These are phyloP conservation scores for Aureobasidium lini DNA, from an alignment of 2,329 filamentous ascomycete species.

Conservation along the genomic window DNA sequence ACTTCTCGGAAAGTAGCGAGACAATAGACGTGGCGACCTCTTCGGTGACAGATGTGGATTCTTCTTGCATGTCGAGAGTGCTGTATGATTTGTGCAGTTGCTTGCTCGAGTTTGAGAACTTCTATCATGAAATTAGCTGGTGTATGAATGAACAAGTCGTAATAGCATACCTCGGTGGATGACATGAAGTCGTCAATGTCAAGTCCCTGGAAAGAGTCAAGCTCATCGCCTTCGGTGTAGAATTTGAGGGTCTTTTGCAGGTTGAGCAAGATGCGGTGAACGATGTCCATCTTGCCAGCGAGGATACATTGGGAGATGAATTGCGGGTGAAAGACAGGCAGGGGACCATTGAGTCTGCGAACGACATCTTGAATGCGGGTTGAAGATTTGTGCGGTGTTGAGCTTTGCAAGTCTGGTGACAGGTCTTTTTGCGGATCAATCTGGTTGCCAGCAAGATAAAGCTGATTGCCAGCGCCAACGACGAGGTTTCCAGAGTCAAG, in stretches of 20 bases:
- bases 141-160: neutral
- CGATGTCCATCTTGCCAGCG: conserved; percentile 64
- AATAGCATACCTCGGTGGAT: conserved; percentile 36
- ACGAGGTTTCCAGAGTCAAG: conserved; percentile 76
- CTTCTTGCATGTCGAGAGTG: conserved; percentile 41
- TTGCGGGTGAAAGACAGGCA: conserved; percentile 88
- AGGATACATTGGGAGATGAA: conserved; percentile 82
- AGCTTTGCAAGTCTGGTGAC: conserved; percentile 47
- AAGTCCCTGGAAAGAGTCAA: conserved; percentile 69
- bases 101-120: neutral
- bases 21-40: conserved; percentile 62
- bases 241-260: conserved; percentile 75
- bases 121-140: conserved; percentile 18
- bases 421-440: conserved; percentile 58
- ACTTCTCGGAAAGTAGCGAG: conserved; percentile 65
- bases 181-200: conserved; percentile 43
- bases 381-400: conserved; percentile 41
- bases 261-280: conserved; percentile 64
- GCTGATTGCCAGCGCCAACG: conserved; percentile 82
- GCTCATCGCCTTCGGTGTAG: conserved; percentile 67
- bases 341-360: conserved; percentile 71
- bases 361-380: conserved; percentile 76
- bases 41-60: conserved; percentile 62
- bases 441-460: conserved; percentile 76
- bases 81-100: conserved; percentile 14